Base-by-base conservation (phyloP, 495 filamentous ascomycete genomes). In the Hyaloscypha finlandica region DNA sequence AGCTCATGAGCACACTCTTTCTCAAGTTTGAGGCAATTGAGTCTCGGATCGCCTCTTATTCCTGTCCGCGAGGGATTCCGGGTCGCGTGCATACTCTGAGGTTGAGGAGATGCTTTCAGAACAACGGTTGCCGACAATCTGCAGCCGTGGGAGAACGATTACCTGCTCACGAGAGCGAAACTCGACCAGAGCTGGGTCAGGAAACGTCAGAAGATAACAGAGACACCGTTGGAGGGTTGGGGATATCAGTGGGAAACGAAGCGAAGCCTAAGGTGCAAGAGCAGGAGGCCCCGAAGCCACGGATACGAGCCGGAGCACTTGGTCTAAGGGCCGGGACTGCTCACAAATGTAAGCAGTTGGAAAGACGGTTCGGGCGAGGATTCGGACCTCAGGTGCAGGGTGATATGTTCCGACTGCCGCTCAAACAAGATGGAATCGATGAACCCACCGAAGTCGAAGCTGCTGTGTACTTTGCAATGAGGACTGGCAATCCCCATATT, bases 1-100 rank as follows among this genome's bases (percentile, higher is more conserved):
- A 62, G 42, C 37, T 16, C 31, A 75, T 75, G 71, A 67, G 45
- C 52, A 58, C 20, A 57, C 58, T 74, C 54, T 48, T 72, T 35
- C 51, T 53, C 16, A 57, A 58, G 31, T 54, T 74, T 39, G 74
- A 71, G 67, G 68, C 70, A 54, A 61, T 75, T 32, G 67, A 67
- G 70, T 69, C 71, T 72, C 74, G 72, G 54, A 66, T 71, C 42
- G 37, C 53, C 52, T 64, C 67, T 20, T 68, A 61, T 37, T 61
- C 62, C 3, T 70, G 69, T 67, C 69, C 67, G 8, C 65, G 67
- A 39, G 68, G 70, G 6, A 65, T 61, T 12, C n/a, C 53, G 32
- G 67, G 70, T 65, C 67, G 73, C 30, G 33, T 73, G 39, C 66
- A 67, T 31, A 25, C 65, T 37, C 64, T 71, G 9, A 68, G 69